phyloP scores from a whole-genome alignment of 305 asterid species.

The Petunia hybrid region DNA sequence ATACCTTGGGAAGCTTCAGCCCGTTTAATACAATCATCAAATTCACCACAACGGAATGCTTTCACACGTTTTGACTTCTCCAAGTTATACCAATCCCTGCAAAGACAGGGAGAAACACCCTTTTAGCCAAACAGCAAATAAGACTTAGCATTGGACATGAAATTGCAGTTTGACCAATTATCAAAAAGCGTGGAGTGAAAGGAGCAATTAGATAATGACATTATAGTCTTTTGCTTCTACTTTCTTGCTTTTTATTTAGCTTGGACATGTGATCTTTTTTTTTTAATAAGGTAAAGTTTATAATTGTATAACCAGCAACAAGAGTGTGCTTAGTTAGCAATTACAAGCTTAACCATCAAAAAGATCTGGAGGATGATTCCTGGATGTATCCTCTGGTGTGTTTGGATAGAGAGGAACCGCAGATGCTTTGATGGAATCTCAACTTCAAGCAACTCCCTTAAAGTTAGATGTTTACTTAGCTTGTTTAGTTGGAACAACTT shows the following conservation, averaged over 20 bases:
- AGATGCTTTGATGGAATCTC: no score
- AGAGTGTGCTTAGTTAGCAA: no score
- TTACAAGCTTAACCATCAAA: no score
- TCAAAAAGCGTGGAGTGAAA: not conserved
- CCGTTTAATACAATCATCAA: conserved; percentile 91
- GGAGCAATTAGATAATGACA: not conserved
- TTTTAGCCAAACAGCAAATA: conserved; percentile 1
- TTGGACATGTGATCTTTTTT: not conserved
- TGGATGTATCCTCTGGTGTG: no score
- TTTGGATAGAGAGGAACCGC: no score
- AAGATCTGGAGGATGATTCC: no score
- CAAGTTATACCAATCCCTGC: conserved; percentile 97
- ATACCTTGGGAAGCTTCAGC: conserved; percentile 93
- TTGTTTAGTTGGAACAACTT: no score
- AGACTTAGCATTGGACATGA: not conserved
- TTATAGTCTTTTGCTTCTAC: not conserved
- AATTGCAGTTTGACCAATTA: not conserved
- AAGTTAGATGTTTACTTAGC: no score
- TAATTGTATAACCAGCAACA: no score
- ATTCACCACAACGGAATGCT: conserved; percentile 94
- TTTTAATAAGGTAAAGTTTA: no score
- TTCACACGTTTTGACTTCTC: conserved; percentile 98
- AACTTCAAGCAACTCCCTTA: no score
- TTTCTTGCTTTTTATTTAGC: not conserved
- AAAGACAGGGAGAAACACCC: conserved; percentile 36